phyloP scores from a whole-genome alignment of 2,329 filamentous ascomycete genomes.

The Aspergillus pseudonomiae region DNA sequence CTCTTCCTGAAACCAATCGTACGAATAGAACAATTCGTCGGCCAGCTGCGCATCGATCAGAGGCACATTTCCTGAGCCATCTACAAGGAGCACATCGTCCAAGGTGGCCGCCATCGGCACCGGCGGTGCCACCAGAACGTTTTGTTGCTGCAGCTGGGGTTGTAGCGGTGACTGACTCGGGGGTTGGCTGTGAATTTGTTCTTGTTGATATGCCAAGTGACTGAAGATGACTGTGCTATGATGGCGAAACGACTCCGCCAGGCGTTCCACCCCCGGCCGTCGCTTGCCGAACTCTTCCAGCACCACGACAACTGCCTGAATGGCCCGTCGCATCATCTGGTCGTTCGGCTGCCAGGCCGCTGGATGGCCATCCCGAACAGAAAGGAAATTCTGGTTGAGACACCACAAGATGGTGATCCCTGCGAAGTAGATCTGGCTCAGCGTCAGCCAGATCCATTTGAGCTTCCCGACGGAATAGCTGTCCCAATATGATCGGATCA shows the following conservation, averaged over 20 bases:
- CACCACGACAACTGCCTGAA: constrained; percentile 40
- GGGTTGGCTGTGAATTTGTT: constrained; percentile 25
- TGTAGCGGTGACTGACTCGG: constrained; percentile 18
- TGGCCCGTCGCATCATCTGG: constrained; percentile 39
- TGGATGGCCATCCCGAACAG: constrained; percentile 31
- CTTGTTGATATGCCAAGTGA: constrained; percentile 39
- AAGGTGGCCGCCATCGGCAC: constrained; percentile 38
- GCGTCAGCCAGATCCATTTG: constrained; percentile 46
- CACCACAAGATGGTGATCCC: constrained; percentile 46
- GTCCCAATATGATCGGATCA: constrained; percentile 45
- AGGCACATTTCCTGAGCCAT: constrained; percentile 33
- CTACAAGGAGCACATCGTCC: constrained; percentile 39
- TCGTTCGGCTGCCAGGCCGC: constrained; percentile 41
- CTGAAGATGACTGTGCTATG: constrained; percentile 43
- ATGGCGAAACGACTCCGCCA: constrained; percentile 42
- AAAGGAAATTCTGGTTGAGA: constrained; percentile 42
- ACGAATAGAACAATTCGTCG: constrained; percentile 41
- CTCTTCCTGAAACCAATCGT: constrained; percentile 45
- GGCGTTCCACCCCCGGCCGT: constrained; percentile 39
- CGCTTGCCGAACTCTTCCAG: constrained; percentile 44
- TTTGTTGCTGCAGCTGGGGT: constrained; percentile 14
- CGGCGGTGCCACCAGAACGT: constrained; percentile 22
- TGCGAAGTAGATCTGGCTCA: constrained; percentile 44
- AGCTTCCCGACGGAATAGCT: constrained; percentile 43
- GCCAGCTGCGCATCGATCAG: constrained; percentile 41